Base-by-base conservation (phyloP, 2,329 filamentous ascomycete genomes). In the Alternaria arborescens region DNA sequence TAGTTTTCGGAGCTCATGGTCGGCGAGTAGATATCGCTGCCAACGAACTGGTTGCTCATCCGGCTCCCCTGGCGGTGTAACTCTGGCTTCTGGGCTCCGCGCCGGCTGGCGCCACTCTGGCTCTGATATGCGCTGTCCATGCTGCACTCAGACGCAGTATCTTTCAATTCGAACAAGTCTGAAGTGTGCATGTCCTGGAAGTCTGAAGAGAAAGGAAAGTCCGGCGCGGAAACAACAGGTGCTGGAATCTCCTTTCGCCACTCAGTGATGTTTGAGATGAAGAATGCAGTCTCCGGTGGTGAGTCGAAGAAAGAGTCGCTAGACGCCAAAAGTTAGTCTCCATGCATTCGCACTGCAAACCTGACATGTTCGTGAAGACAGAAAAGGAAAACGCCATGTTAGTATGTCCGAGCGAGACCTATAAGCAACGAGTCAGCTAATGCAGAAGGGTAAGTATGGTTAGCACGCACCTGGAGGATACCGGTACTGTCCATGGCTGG, bases 61-160 rank as follows among this genome's bases (percentile, higher is more conserved):
- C 66, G 70, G 54, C 60, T 67, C 59, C 68, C 75, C 67, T 77
- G 75, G 64, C 69, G 22, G 58, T 63, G 69, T 62, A 68, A 67
- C 55, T 75, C 73, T 51, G 70, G 58, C 60, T 69, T 68, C 52
- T 66, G 64, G 47, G 66, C 61, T 64, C 70, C 70, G 60, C 71
- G 71, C 70, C 71, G 71, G 72, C 69, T 75, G 69, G 76, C 71
- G 64, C 78, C 74, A 58, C 68, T 72, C 68, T 78, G 77, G 68
- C 78, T 80, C 55, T 79, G 75, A 60, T 80, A 80, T 59, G 77
- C 72, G 67, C 77, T 80, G 69, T 81, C 78, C 78, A 81, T 80
- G 70, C 77, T 79, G 71, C 74, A 78, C 62, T 77, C 77, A 63
- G 77, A 80, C 57, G 70, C 71, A 60, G 72, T 76, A 54, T 78